Evolutionary conservation across 2,329 filamentous ascomycete genomes (phyloP), one percentile per base, ranked within the genome.

Genomic region (Curvularia hawaiiensis): DNA sequence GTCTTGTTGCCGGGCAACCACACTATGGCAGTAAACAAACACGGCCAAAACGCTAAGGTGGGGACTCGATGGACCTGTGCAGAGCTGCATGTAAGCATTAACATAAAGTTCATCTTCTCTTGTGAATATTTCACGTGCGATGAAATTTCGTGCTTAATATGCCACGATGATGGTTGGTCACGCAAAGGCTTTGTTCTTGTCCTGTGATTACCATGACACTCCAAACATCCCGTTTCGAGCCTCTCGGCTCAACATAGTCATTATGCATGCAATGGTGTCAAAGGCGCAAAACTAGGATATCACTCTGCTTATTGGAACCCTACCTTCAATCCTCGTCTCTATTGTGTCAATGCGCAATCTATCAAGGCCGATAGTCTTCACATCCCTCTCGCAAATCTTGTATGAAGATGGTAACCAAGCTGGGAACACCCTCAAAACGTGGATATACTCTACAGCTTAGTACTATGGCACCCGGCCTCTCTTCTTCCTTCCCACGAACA

Each of bases 1-100:
- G 47, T 11, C 56, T 50, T 44, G 71, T 73, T 70, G 67, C 65
- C 50, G 52, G 61, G 65, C 62, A 69, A 70, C 66, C 43, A 51
- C 52, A 46, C 41, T 48, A 26, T 20, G 47, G 45, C 45, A 48
- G 59, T 56, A 56, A 61, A 61, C 59, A 62, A 62, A 62, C 52
- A 62, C 18, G 33, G 24, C 22, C 35, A 28, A 40, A 20, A 30
- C 33, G 16, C 33, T 40, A 40, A 35, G 12, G 24, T 16, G 24
- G 7, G 26, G 7, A 50, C 10, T 40, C 22, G 28, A 11, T 31
- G 10, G 30, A 31, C 10, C 30, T 31, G 30, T 20, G 24, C 18
- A 24, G 47, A 50, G 16, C 22, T 20, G 33, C 47, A 20, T 11
- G n/a, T n/a, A 22, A 30, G 24, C 33, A 28, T 14, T 9, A 12